Evolutionary conservation across 352 stramenopile species (phyloP).

Genomic region (Globisporangium radiosum): DNA sequence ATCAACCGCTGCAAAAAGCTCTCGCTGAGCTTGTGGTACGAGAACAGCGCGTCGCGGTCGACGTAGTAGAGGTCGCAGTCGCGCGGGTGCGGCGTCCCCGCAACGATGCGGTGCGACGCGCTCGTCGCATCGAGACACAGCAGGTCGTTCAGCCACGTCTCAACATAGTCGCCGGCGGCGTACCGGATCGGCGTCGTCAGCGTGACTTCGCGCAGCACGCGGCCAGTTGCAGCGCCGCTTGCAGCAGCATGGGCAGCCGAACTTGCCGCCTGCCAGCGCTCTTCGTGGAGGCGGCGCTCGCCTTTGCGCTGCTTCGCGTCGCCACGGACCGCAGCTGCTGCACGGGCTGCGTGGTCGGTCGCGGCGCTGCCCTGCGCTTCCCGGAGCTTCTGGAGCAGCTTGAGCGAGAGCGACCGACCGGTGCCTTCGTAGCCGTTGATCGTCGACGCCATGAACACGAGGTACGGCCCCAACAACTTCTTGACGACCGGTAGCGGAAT

Average conservation of each 20-base stretch:
- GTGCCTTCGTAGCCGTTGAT: slow-evolving; percentile 99
- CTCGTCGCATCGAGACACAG: slow-evolving; percentile 94
- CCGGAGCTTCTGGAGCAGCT: slow-evolving; percentile 97
- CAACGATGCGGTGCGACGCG: slow-evolving; percentile 81
- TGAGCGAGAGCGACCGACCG: slow-evolving; percentile 96
- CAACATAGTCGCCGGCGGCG: slow-evolving; percentile 90
- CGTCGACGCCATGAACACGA: slow-evolving; percentile 99
- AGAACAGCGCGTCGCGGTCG: slow-evolving; percentile 98
- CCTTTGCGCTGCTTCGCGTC: slow-evolving; percentile 93
- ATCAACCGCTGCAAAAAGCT: slow-evolving; percentile 91
- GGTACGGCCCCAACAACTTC: slow-evolving; percentile 92
- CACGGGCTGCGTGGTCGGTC: slow-evolving; percentile 36
- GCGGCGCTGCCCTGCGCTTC: slow-evolving; percentile 87
- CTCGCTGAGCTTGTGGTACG: slow-evolving; percentile 98
- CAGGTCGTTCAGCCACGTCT: slow-evolving; percentile 96
- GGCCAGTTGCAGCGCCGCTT: slow-evolving; percentile 44
- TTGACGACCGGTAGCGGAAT: slow-evolving; percentile 99
- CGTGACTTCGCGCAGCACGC: slow-evolving; percentile 91
- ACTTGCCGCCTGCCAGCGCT: slow-evolving; percentile 91
- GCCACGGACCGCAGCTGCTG: slow-evolving; percentile 68
- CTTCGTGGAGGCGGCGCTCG: slow-evolving; percentile 95
- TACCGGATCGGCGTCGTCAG: slow-evolving; percentile 99
- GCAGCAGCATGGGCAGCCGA: slow-evolving; percentile 69
- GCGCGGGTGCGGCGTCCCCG: slow-evolving; percentile 91
- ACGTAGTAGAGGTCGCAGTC: slow-evolving; percentile 99